These are phyloP conservation scores for Pyrenula massariospora DNA, from an alignment of 495 filamentous ascomycete species.

Conservation along the genomic window DNA sequence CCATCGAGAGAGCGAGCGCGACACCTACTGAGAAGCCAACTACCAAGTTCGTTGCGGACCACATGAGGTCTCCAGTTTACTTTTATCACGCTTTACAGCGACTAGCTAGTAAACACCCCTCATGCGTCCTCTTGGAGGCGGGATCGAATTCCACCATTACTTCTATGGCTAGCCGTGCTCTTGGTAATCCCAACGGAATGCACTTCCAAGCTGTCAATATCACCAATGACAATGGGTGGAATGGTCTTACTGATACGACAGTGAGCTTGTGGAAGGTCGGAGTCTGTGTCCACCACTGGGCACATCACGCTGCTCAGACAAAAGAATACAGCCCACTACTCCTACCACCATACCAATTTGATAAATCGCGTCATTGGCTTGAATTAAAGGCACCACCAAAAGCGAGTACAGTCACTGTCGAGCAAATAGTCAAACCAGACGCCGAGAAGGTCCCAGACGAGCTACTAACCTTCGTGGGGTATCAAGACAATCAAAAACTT, in stretches of 20 bases:
- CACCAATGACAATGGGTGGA: slow-evolving; percentile 15
- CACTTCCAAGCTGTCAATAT: slow-evolving; percentile 10
- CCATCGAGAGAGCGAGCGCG: slow-evolving; percentile 20
- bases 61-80: slow-evolving; percentile 38
- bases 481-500: slow-evolving; percentile 20
- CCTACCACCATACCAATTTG: slow-evolving; percentile 45
- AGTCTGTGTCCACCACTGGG: slow-evolving; percentile 30
- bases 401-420: neutral
- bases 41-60: slow-evolving; percentile 26
- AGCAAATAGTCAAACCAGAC: neutral
- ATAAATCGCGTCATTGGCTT: slow-evolving; percentile 30
- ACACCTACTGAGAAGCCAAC: slow-evolving; percentile 13
- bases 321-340: slow-evolving; percentile 18
- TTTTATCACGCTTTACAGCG: slow-evolving; percentile 36
- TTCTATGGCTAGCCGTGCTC: slow-evolving; percentile 24
- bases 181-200: slow-evolving; percentile 3
- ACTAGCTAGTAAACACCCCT: slow-evolving; percentile 19
- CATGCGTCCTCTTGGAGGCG: slow-evolving; percentile 36
- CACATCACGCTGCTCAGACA: slow-evolving; percentile 25
- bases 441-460: slow-evolving; percentile 11
- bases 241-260: slow-evolving; percentile 27
- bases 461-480: slow-evolving; percentile 29
- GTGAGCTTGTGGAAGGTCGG: slow-evolving; percentile 34
- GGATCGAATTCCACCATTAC: slow-evolving; percentile 37
- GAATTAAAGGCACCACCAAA: neutral